Evolutionary conservation across 2,329 filamentous ascomycete genomes (phyloP).

Genomic region (Thielaviopsis ethacetica): DNA sequence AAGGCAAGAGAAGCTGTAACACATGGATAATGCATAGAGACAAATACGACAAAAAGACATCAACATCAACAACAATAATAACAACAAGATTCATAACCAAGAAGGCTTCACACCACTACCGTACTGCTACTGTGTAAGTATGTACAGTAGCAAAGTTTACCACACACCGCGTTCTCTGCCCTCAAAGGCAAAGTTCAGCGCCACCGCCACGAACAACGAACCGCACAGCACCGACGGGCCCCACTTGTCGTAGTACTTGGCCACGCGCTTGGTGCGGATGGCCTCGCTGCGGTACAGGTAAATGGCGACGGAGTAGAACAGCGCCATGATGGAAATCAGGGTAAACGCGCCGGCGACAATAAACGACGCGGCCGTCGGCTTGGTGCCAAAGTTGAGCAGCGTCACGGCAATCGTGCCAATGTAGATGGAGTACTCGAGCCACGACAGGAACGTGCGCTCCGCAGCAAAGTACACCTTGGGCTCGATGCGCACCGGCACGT

Average conservation of each 20-base stretch:
- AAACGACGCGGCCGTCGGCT: slow-evolving; percentile 42
- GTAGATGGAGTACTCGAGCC: slow-evolving; percentile 95
- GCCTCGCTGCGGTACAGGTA: slow-evolving; percentile 80
- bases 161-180: slow-evolving; percentile 43
- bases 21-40: slow-evolving; percentile 1
- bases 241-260: slow-evolving; percentile 79
- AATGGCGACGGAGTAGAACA: slow-evolving; percentile 70
- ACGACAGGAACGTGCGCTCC: slow-evolving; percentile 88
- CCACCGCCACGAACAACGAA: slow-evolving; percentile 56
- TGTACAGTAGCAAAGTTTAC: slow-evolving; percentile 20
- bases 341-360: slow-evolving; percentile 65
- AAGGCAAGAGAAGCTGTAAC: neutral
- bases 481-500: slow-evolving; percentile 88
- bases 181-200: slow-evolving; percentile 66
- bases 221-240: slow-evolving; percentile 65
- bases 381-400: slow-evolving; percentile 61
- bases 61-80: too few species aligned
- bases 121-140: neutral
- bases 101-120: neutral
- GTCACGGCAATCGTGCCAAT: slow-evolving; percentile 76
- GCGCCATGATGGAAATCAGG: slow-evolving; percentile 54
- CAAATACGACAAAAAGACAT: too few species aligned
- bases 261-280: slow-evolving; percentile 69
- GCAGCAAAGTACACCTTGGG: slow-evolving; percentile 97
- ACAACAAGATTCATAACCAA: too few species aligned